Base-by-base conservation (phyloP, 805 yeast species). In the Wickerhamiella lipophila region DNA sequence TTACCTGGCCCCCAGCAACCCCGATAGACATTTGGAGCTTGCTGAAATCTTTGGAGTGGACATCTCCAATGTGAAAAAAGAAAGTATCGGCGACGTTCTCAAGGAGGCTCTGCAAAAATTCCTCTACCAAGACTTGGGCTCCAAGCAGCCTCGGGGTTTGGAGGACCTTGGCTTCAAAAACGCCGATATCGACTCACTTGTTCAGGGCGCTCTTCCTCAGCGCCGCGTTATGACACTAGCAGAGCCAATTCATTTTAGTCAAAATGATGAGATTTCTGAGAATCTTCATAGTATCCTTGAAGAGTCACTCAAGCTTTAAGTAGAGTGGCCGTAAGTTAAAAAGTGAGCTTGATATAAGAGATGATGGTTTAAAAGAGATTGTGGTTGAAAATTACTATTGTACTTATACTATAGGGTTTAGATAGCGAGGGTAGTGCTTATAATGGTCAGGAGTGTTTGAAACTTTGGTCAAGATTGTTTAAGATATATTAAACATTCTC, bases 181-280 rank as follows among this genome's bases (percentile, higher is more conserved):
- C 13, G 51, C 55, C 21, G 68, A 66, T 51, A 49, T 66, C 34
- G 63, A 61, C n/a, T 51, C 51, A n/a, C 58, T 66, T n/a, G 68
- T 66, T 6, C 56, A 60, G 21, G 70, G 70, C 1, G 66, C 70
- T 3, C 50, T 66, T 41, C 70, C 70, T 13, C 70, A 66, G 52
- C 58, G 62, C 27, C 59, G 70, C 15, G 69, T 66, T n/a, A 57
- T 66, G 43, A 62, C 56, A 49, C 55, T 66, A 23, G 68, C 50
- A 4, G 46, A 45, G 39, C 41, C 35, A 6, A 47, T 52, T n/a
- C 55, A 52, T 38, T 44, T 30, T 30, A 47, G 47, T 25, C 29
- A 19, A 21, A 42, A 52, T 32, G 42, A 35, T 22, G 46, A 47
- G 42, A 47, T 52, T 23, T 29, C 53, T 2, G 41, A 43, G 3